These are phyloP conservation scores for Cytospora schulzeri DNA, from an alignment of 2,329 filamentous ascomycete species.

Conservation along the genomic window DNA sequence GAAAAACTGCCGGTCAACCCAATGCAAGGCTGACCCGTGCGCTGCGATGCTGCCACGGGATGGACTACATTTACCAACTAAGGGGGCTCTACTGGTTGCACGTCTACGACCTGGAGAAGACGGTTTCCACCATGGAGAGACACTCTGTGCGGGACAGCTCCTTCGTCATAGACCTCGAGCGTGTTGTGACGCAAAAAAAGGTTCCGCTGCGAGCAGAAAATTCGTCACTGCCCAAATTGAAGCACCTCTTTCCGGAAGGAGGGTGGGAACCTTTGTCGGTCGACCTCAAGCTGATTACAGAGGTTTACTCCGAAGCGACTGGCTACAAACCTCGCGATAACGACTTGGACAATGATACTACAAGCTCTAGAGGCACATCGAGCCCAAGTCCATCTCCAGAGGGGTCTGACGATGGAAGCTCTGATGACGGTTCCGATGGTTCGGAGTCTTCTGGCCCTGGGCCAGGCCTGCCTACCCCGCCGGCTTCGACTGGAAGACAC, in stretches of 20 bases:
- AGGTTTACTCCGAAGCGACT: background rate
- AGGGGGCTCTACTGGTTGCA: background rate
- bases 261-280: background rate
- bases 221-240: background rate
- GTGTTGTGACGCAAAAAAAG: background rate
- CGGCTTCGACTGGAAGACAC: background rate
- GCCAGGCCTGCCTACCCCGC: background rate
- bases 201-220: background rate
- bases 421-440: background rate
- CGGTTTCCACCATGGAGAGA: background rate
- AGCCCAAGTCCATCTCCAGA: background rate
- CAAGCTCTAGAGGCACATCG: background rate
- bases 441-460: background rate
- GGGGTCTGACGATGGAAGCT: background rate
- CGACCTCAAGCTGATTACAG: background rate
- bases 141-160: background rate
- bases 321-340: background rate
- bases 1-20: constrained; percentile 6
- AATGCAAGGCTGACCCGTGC: constrained; percentile 7
- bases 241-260: background rate
- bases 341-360: background rate
- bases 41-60: background rate
- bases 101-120: background rate
- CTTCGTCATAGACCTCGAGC: background rate
- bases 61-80: constrained; percentile 8